phyloP scores from a whole-genome alignment of 805 yeast genomes.

The Kluyveromyces aestuarii region DNA sequence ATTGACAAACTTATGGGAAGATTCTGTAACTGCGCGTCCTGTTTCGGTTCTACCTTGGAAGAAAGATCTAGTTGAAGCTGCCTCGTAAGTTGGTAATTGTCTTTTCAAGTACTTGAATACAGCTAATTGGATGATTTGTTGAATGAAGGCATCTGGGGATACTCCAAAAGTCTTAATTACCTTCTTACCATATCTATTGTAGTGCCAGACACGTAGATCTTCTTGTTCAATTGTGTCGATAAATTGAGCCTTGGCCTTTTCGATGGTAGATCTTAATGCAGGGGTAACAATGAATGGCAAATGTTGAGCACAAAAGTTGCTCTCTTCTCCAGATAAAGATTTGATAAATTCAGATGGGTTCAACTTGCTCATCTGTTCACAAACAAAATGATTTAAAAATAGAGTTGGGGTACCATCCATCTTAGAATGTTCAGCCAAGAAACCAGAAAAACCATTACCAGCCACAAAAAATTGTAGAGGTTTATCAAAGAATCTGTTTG shows the following conservation, averaged over 20 bases:
- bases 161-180: conserved; percentile 74
- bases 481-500: conserved; percentile 86
- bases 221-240: conserved; percentile 45
- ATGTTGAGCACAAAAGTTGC: conserved; percentile 10
- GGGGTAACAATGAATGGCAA: conserved; percentile 55
- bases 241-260: conserved; percentile 48
- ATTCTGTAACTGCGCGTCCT: conserved; percentile 73
- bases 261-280: conserved; percentile 40
- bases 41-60: conserved; percentile 92
- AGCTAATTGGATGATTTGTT: conserved; percentile 85
- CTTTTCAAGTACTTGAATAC: conserved; percentile 75
- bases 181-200: conserved; percentile 77
- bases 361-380: conserved; percentile 44
- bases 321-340: conserved; percentile 3
- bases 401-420: conserved; percentile 98
- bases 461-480: conserved; percentile 77
- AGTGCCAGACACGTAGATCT: conserved; percentile 71
- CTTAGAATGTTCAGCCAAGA: conserved; percentile 91
- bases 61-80: conserved; percentile 87
- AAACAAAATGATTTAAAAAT: conserved; percentile 70
- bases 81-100: conserved; percentile 86
- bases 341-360: conserved; percentile 26
- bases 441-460: conserved; percentile 82
- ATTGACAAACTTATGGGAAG: conserved; percentile 59
- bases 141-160: conserved; percentile 91